Percentiles rank a stretch among this genome's conserved stretches.
Evolutionary conservation across 1,284 basidiomycete genomes (phyloP).

Genomic region (Papiliotrema nemorosa): DNA sequence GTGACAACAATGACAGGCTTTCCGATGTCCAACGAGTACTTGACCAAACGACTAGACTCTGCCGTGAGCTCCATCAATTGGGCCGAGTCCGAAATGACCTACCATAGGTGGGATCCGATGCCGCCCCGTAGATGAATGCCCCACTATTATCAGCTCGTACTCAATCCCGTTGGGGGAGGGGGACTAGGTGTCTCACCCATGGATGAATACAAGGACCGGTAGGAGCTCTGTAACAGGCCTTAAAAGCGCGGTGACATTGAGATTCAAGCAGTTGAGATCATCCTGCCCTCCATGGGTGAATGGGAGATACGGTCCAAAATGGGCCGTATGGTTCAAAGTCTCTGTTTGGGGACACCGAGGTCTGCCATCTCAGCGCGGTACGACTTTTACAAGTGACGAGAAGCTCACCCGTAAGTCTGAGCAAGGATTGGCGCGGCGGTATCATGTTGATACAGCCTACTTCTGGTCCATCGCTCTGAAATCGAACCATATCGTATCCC

Average conservation of each 20-base stretch:
- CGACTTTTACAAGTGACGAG: no score
- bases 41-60: slow-evolving; percentile 7
- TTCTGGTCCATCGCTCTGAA: slow-evolving; percentile 6
- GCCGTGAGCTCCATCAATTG: neutral
- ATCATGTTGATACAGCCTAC: neutral
- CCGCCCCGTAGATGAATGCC: slow-evolving; percentile 7
- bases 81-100: neutral
- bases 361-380: neutral
- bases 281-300: slow-evolving; percentile 5
- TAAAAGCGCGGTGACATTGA: slow-evolving; percentile 4
- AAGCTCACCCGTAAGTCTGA: slow-evolving; percentile 2
- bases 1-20: slow-evolving; percentile 9
- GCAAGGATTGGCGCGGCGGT: neutral
- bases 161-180: neutral
- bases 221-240: neutral
- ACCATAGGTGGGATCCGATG: slow-evolving; percentile 14
- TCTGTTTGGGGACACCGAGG: slow-evolving; percentile 13
- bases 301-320: slow-evolving; percentile 11
- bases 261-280: slow-evolving; percentile 13
- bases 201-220: slow-evolving; percentile 12
- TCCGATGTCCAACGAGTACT: neutral
- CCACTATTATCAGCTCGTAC: slow-evolving; percentile 5
- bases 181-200: slow-evolving; percentile 8
- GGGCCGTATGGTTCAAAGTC: slow-evolving; percentile 6
- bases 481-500: slow-evolving; percentile 8